phyloP scores from a whole-genome alignment of 2,329 filamentous ascomycete species.

The Diaporthe helianthi region DNA sequence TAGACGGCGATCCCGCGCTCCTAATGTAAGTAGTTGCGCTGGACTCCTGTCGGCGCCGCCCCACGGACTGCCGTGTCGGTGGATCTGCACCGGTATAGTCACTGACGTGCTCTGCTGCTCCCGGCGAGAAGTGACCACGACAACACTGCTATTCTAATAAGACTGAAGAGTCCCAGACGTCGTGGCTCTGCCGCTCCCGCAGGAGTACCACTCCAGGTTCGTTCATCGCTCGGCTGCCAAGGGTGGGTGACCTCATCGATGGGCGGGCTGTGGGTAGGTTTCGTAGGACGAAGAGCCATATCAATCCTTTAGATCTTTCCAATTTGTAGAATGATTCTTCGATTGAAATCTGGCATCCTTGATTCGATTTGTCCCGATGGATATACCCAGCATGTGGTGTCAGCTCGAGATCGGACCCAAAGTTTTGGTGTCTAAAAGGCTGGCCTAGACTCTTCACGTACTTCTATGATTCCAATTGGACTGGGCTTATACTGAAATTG shows the following conservation, averaged over 20 bases:
- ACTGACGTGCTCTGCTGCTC: too few relatives aligned
- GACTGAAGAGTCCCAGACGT: not conserved
- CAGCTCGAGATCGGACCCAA: not conserved
- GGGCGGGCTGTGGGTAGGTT: not conserved
- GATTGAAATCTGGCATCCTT: not conserved
- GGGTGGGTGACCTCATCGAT: not conserved
- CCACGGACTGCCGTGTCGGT: not conserved
- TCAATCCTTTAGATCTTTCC: not conserved
- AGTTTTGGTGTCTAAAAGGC: not conserved
- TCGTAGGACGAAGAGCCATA: not conserved
- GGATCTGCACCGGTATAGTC: too few relatives aligned
- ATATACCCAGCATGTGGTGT: not conserved
- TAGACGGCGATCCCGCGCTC: too few relatives aligned
- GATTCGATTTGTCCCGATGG: too few relatives aligned
- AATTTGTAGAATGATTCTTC: not conserved
- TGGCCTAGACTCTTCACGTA: not conserved
- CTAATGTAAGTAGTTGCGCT: too few relatives aligned
- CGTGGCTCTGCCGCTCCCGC: not conserved
- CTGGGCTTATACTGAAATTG: not conserved
- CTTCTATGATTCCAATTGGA: not conserved
- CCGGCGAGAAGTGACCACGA: too few relatives aligned
- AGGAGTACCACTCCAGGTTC: not conserved
- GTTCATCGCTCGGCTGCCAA: not conserved
- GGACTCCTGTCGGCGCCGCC: too few relatives aligned
- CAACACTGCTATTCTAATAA: too few relatives aligned